phyloP scores from a whole-genome alignment of 2,329 filamentous ascomycete species.

The Colletotrichum costaricense region DNA sequence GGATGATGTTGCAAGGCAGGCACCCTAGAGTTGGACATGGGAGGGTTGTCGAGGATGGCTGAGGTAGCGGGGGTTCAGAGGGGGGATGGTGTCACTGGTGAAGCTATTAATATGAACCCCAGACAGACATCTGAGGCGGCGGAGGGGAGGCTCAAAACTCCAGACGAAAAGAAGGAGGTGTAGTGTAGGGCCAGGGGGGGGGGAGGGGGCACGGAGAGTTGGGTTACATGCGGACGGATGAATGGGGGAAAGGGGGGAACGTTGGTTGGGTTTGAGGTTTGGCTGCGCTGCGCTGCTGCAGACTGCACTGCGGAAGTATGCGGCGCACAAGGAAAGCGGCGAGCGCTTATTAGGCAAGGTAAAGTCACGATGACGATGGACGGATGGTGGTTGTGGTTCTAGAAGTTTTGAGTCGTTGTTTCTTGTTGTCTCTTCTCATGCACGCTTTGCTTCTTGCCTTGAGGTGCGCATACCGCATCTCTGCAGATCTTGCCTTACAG shows the following conservation, averaged over 20 bases:
- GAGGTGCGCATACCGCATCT: too few species aligned
- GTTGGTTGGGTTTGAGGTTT: neutral
- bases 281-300: neutral
- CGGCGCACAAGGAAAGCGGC: neutral
- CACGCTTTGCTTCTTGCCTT: neutral
- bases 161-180: constrained; percentile 13
- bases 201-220: neutral
- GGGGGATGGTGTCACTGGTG: constrained; percentile 1
- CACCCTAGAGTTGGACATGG: neutral
- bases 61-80: neutral
- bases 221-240: neutral
- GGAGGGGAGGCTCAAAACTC: constrained; percentile 8
- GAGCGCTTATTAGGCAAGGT: neutral
- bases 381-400: constrained; percentile 14
- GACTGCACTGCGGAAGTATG: neutral
- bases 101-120: constrained; percentile 22
- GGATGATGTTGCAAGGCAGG: neutral
- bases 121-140: constrained; percentile 19
- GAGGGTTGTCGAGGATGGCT: neutral
- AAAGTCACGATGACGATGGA: neutral
- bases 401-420: neutral
- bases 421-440: neutral
- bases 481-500: neutral
- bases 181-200: neutral
- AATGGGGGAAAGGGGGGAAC: neutral